These are phyloP conservation scores for Podospora pseudopauciseta DNA, from an alignment of 495 filamentous ascomycete species.

Conservation along the genomic window DNA sequence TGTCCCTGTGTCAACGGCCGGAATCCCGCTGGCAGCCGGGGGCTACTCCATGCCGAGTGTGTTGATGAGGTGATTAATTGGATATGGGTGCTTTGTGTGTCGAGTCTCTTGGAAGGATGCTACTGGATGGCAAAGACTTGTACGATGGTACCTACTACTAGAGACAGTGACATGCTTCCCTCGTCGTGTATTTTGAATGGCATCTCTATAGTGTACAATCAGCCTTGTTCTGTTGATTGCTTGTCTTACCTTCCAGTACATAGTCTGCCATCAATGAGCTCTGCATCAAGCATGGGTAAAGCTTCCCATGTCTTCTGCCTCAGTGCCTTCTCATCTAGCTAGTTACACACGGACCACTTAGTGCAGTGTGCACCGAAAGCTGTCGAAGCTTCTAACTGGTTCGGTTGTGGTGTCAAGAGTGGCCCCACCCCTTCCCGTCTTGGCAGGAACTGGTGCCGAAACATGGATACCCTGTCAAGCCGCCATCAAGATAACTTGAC, in stretches of 20 bases:
- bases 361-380: neutral
- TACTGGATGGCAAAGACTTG: neutral
- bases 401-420: neutral
- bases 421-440: neutral
- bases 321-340: no score
- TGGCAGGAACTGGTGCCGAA: neutral
- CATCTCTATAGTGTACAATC: neutral
- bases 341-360: no score
- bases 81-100: neutral
- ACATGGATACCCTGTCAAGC: neutral
- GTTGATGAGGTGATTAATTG: neutral
- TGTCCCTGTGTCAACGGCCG: neutral
- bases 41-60: conserved; percentile 11
- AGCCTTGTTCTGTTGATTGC: no score
- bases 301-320: no score
- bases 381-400: conserved; percentile 7
- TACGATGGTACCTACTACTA: neutral
- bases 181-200: neutral
- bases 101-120: neutral
- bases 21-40: conserved; percentile 9
- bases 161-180: neutral
- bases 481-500: no score
- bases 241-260: no score
- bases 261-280: no score
- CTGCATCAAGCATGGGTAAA: no score